Conservation (phyloP, 192 early-diverging fungal species). For the Coemansia sp. region DNA sequence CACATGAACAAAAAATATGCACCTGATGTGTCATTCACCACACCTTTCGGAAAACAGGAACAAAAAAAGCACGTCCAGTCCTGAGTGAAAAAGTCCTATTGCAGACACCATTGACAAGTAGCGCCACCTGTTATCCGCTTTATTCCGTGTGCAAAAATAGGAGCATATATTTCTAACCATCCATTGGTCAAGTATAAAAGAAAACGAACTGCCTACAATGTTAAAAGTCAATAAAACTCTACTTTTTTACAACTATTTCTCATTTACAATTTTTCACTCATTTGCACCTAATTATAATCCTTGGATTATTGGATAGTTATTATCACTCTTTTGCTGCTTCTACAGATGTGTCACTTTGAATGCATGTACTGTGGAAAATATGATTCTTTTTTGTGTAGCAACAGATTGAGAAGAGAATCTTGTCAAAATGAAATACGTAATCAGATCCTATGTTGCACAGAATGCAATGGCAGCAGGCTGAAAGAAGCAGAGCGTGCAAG, state of each 20-base stretch:
- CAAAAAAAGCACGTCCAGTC: background rate
- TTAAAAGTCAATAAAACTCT: background rate
- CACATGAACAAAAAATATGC: no score
- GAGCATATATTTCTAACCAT: background rate
- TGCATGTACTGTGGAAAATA: background rate
- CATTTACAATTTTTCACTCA: no score
- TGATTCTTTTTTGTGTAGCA: background rate
- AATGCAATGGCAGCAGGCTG: background rate
- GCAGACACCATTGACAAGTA: background rate
- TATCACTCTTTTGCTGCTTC: slow-evolving; percentile 2
- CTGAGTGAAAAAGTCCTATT: background rate
- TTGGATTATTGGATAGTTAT: background rate
- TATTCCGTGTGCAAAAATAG: background rate
- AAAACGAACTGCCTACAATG: background rate
- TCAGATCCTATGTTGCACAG: background rate
- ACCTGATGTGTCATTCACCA: no score
- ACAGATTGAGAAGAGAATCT: background rate
- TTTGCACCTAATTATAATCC: background rate
- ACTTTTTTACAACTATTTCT: no score
- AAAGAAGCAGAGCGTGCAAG: background rate
- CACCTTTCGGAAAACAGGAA: background rate
- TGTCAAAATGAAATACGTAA: slow-evolving; percentile 1
- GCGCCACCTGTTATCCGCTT: background rate
- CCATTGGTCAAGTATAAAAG: background rate
- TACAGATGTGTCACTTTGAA: background rate